Conservation (phyloP, 495 filamentous ascomycete genomes). For the Coniosporium apollinis region DNA sequence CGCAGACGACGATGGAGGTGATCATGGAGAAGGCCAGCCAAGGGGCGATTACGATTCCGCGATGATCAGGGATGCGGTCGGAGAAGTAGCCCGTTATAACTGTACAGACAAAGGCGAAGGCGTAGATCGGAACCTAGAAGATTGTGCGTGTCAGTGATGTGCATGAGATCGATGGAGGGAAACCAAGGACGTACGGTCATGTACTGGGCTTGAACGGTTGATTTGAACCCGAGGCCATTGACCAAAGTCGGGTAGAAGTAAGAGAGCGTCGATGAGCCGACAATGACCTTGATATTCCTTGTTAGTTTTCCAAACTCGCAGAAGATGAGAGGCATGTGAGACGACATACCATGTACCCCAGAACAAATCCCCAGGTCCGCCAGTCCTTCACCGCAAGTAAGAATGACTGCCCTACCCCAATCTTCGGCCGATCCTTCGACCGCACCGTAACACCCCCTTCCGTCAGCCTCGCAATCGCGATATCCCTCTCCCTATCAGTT, state of each 20-base stretch:
- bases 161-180: too few species aligned
- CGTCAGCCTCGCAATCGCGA: constrained; percentile 20
- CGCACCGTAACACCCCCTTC: constrained; percentile 14
- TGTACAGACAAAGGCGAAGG: constrained; percentile 26
- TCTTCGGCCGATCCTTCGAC: too few species aligned
- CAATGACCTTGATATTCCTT: too few species aligned
- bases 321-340: too few species aligned
- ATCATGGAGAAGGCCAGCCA: constrained; percentile 26
- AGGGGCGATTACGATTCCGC: constrained; percentile 20
- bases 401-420: too few species aligned
- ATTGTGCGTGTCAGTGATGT: too few species aligned
- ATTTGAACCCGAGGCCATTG: constrained; percentile 28
- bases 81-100: constrained; percentile 20
- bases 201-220: constrained; percentile 28
- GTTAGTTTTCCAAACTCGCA: too few species aligned
- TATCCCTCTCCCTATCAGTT: constrained; percentile 15
- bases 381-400: constrained; percentile 18
- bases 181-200: too few species aligned
- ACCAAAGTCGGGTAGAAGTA: constrained; percentile 39
- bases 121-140: constrained; percentile 31
- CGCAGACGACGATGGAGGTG: constrained; percentile 27
- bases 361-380: constrained; percentile 19
- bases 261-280: constrained; percentile 27
- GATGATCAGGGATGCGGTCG: constrained; percentile 20
- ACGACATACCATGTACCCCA: constrained; percentile 14